Conservation (phyloP, 768 basidiomycete species). For the Suillus brevipes region DNA sequence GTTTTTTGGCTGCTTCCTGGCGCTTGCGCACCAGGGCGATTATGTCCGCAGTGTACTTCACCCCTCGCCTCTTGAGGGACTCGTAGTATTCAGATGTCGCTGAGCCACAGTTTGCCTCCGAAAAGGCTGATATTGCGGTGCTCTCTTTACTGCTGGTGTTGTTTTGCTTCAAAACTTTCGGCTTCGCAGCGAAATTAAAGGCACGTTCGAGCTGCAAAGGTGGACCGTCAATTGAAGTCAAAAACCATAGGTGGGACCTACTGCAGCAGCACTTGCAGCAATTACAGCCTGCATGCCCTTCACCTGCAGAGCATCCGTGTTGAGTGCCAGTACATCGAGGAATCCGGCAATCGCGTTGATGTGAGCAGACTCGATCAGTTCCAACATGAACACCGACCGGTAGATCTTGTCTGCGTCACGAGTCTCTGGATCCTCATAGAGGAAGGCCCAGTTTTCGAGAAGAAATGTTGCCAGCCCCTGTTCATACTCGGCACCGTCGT, state of each 20-base stretch:
- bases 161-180: background rate
- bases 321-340: constrained; percentile 1
- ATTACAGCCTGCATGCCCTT: constrained; percentile 7
- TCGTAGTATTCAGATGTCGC: background rate
- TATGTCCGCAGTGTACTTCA: background rate
- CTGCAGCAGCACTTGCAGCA: constrained; percentile 7
- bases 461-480: background rate
- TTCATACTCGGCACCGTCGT: background rate
- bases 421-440: constrained; percentile 9
- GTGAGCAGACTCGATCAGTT: constrained; percentile 7
- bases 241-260: background rate
- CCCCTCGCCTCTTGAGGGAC: background rate
- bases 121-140: background rate
- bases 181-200: constrained; percentile 1
- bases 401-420: no score
- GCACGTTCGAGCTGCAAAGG: constrained; percentile 8
- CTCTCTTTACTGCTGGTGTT: background rate
- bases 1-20: background rate
- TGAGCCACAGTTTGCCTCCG: background rate
- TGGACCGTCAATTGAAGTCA: background rate
- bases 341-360: background rate
- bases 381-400: constrained; percentile 7
- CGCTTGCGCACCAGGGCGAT: background rate
- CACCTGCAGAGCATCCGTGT: background rate
- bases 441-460: background rate